A percentile compares a stretch with the other conserved stretches of the same genome.
These are phyloP conservation scores for Trypanosoma caninum DNA, from an alignment of 208 protist species.

Conservation along the genomic window DNA sequence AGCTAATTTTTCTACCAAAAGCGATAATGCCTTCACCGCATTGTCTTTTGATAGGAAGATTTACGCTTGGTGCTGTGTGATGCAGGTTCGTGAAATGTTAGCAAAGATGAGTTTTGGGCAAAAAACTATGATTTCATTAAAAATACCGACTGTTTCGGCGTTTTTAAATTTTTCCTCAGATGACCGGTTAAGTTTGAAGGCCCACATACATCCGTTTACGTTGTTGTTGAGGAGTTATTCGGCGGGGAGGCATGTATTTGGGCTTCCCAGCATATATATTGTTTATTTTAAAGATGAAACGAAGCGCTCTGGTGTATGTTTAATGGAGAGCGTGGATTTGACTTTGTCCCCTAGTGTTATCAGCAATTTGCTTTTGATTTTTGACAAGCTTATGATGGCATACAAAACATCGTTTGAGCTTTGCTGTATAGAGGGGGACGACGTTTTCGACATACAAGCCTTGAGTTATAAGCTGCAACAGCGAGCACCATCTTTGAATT, in stretches of 20 bases:
- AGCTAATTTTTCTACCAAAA: not conserved
- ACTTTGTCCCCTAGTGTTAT: constrained; percentile 76
- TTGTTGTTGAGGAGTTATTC: constrained; percentile 38
- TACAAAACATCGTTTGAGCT: constrained; percentile 26
- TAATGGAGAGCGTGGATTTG: constrained; percentile 71
- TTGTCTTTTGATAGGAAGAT: not conserved
- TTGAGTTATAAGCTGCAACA: constrained; percentile 4
- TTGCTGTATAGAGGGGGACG: constrained; percentile 13
- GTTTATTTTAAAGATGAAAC: constrained; percentile 62
- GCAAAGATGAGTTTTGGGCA: constrained; percentile 52
- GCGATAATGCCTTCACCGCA: not conserved
- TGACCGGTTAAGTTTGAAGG: constrained; percentile 47
- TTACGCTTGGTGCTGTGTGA: constrained; percentile 33
- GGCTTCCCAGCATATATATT: constrained; percentile 68
- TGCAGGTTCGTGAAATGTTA: constrained; percentile 59
- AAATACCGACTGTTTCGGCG: constrained; percentile 56
- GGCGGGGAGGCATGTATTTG: constrained; percentile 42
- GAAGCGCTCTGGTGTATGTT: constrained; percentile 45
- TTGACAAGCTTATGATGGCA: constrained; percentile 47
- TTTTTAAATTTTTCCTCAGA: constrained; percentile 68
- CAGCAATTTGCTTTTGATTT: constrained; percentile 71
- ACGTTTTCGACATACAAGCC: not conserved
- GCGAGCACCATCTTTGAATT: not conserved
- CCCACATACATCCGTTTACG: constrained; percentile 73
- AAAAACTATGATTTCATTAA: constrained; percentile 39